Conservation (phyloP, 371 early-diverging fungal species). For the Catenaria anguillulae region DNA sequence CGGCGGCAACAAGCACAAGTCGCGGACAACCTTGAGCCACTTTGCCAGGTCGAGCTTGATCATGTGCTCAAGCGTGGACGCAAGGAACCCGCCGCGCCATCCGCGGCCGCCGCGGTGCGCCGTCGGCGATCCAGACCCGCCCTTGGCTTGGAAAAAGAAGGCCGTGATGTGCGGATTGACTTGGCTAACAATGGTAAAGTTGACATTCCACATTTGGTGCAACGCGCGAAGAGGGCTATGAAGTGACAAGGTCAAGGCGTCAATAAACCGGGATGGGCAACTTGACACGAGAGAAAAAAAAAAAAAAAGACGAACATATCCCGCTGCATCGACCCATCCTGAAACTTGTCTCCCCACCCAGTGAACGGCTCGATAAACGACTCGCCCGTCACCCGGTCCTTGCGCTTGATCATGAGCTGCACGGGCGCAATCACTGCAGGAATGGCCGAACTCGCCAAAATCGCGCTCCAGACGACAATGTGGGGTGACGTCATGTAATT, state of each 20-base stretch:
- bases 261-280: no score
- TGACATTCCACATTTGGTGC: constrained; percentile 66
- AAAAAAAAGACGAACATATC: constrained; percentile 47
- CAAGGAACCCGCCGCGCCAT: constrained; percentile 80
- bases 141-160: constrained; percentile 66
- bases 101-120: constrained; percentile 37
- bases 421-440: constrained; percentile 69
- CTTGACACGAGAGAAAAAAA: no score
- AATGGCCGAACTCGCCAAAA: constrained; percentile 54
- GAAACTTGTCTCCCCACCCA: constrained; percentile 54
- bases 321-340: constrained; percentile 72
- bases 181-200: constrained; percentile 73
- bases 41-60: constrained; percentile 73
- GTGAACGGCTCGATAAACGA: constrained; percentile 42
- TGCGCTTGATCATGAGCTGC: constrained; percentile 57
- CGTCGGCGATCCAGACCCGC: constrained; percentile 55
- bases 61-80: constrained; percentile 56
- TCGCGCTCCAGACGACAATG: constrained; percentile 65
- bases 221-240: constrained; percentile 31
- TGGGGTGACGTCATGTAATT: constrained; percentile 61
- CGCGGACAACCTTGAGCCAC: constrained; percentile 64
- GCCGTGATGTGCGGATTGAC: constrained; percentile 80
- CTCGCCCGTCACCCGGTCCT: constrained; percentile 24
- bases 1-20: constrained; percentile 58
- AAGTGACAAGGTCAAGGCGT: no score